A percentile compares a stretch with the other conserved stretches of the same genome.
Evolutionary conservation across 345 rosid genomes (phyloP).

Genomic region (Leavenworthia alabamica): DNA sequence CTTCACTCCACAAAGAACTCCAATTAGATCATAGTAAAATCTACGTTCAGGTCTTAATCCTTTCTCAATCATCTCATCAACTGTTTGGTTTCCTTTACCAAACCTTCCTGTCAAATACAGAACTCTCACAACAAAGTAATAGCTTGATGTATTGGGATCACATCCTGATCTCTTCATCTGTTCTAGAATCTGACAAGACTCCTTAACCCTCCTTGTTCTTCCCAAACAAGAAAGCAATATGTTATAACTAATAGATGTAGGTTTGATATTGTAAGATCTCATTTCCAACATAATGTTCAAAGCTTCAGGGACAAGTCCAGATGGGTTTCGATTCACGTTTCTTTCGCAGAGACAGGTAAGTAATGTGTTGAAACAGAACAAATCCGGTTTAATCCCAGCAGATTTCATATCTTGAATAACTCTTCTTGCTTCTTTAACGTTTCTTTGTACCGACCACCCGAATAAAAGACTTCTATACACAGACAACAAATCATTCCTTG

Average conservation of each 20-base stretch:
- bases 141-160: conserved; percentile 61
- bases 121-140: conserved; percentile 70
- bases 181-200: conserved; percentile 56
- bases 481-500: conserved; percentile 37
- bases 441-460: conserved; percentile 62
- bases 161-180: conserved; percentile 60
- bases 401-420: conserved; percentile 73
- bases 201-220: conserved; percentile 70
- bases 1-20: conserved; percentile 73
- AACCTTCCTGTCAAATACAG: conserved; percentile 76
- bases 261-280: conserved; percentile 50
- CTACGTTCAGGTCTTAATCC: conserved; percentile 51
- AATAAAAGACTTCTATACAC: conserved; percentile 59
- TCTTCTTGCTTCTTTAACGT: conserved; percentile 64
- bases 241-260: conserved; percentile 64
- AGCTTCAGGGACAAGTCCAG: conserved; percentile 80
- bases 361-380: conserved; percentile 64
- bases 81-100: conserved; percentile 63
- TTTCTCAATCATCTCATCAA: conserved; percentile 68
- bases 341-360: conserved; percentile 66
- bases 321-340: conserved; percentile 59
- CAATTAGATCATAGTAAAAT: conserved; percentile 70
- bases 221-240: conserved; percentile 71
- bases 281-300: conserved; percentile 84
- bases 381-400: conserved; percentile 44